Percentiles rank a stretch among this genome's conserved stretches.
Evolutionary conservation across 2,329 filamentous ascomycete genomes (phyloP).

Genomic region (Bimuria novae-zelandiae): DNA sequence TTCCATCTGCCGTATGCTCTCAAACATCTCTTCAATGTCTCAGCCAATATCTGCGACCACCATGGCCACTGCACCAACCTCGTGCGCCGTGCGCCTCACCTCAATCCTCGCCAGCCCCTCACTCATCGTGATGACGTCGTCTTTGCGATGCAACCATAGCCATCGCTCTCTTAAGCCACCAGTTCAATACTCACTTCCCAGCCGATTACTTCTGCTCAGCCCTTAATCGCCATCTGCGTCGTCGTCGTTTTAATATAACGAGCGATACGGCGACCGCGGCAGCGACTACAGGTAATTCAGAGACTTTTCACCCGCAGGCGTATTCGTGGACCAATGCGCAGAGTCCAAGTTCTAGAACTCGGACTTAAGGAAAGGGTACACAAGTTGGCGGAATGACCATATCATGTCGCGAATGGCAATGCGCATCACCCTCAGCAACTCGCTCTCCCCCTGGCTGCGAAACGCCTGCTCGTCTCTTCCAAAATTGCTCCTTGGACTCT

Average conservation of each 20-base stretch:
- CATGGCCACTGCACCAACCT: slow-evolving; percentile 29
- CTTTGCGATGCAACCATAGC: slow-evolving; percentile 45
- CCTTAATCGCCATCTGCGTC: slow-evolving; percentile 29
- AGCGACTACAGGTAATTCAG: slow-evolving; percentile 6
- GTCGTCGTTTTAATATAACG: slow-evolving; percentile 29
- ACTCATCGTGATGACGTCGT: slow-evolving; percentile 42
- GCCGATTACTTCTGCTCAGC: slow-evolving; percentile 29
- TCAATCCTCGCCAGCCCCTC: slow-evolving; percentile 44
- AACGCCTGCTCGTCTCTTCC: slow-evolving; percentile 27
- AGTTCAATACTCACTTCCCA: slow-evolving; percentile 37
- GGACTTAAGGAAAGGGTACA: slow-evolving; percentile 46
- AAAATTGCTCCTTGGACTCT: slow-evolving; percentile 14
- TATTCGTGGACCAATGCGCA: slow-evolving; percentile 18
- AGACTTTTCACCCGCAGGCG: slow-evolving; percentile 2
- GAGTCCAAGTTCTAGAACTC: slow-evolving; percentile 28
- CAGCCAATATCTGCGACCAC: slow-evolving; percentile 25
- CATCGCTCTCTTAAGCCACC: slow-evolving; percentile 42
- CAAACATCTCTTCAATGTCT: slow-evolving; percentile 24
- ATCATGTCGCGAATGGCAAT: slow-evolving; percentile 44
- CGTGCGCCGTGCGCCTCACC: slow-evolving; percentile 43
- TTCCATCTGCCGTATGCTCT: slow-evolving; percentile 19
- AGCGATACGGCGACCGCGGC: not conserved
- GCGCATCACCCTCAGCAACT: slow-evolving; percentile 43
- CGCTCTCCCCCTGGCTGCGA: slow-evolving; percentile 36
- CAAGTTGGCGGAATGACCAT: slow-evolving; percentile 42